These are phyloP conservation scores for Mycena vitilis DNA, from an alignment of 768 basidiomycete genomes.

Conservation along the genomic window DNA sequence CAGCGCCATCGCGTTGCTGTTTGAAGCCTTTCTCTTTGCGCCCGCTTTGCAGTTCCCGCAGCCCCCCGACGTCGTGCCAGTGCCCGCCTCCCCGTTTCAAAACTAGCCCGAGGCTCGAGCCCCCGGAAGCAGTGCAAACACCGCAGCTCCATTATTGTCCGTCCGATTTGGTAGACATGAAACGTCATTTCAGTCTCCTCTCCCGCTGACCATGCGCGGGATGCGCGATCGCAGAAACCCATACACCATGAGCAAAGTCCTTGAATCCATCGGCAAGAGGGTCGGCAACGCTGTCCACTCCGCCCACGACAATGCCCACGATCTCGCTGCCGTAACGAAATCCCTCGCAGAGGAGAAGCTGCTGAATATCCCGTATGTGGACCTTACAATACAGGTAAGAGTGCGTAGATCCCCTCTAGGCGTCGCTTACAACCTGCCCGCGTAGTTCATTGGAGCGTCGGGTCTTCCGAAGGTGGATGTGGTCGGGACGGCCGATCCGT, in stretches of 20 bases:
- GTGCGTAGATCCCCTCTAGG: neutral
- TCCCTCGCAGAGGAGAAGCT: constrained; percentile 46
- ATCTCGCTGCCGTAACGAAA: constrained; percentile 47
- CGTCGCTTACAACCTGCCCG: neutral
- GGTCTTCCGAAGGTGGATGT: constrained; percentile 79
- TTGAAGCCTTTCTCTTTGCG: too few species aligned
- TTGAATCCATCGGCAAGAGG: constrained; percentile 36
- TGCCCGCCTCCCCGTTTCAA: neutral
- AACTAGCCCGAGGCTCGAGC: neutral
- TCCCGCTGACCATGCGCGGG: neutral
- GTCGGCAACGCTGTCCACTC: constrained; percentile 41
- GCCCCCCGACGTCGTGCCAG: too few species aligned
- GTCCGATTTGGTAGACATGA: constrained; percentile 29
- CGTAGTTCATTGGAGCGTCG: constrained; percentile 77
- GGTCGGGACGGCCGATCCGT: constrained; percentile 73
- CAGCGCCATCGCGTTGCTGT: too few species aligned
- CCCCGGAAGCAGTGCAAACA: constrained; percentile 17
- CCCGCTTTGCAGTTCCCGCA: too few species aligned
- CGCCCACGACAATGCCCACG: constrained; percentile 47
- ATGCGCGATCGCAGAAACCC: constrained; percentile 42
- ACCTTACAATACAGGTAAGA: constrained; percentile 66
- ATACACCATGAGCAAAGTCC: constrained; percentile 49
- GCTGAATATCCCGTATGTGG: constrained; percentile 61
- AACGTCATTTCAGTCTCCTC: constrained; percentile 18
- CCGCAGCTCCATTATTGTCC: neutral